Conservation (phyloP, 164 flowering plant genomes). For the Aristolochia californica region DNA sequence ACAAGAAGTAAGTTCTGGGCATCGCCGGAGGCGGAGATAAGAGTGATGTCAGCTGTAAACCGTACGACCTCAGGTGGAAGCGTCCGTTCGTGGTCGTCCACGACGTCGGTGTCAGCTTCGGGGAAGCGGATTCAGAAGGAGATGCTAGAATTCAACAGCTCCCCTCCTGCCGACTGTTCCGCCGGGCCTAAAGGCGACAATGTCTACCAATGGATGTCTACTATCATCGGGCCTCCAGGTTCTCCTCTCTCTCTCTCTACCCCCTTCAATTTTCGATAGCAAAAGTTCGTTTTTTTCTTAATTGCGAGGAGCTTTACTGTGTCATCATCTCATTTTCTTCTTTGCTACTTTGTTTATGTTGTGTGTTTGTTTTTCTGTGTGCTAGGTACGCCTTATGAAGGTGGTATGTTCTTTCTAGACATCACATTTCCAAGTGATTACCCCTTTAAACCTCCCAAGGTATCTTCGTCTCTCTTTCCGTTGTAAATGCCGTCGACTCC, state of each 20-base stretch:
- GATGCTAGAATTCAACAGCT: constrained; percentile 54
- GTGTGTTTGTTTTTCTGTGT: constrained; percentile 14
- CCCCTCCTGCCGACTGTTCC: constrained; percentile 71
- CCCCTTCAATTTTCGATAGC: too few relatives aligned
- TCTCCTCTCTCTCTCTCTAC: too few relatives aligned
- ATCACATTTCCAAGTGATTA: constrained; percentile 77
- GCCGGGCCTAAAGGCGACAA: constrained; percentile 95
- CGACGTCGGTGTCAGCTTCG: constrained; percentile 60
- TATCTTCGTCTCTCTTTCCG: constrained; percentile 8
- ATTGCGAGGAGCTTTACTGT: background rate
- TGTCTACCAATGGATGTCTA: constrained; percentile 85
- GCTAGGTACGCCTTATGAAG: constrained; percentile 84
- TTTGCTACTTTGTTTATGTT: background rate
- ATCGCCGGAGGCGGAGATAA: background rate
- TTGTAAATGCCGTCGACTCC: too few relatives aligned
- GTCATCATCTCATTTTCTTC: background rate
- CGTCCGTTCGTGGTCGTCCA: constrained; percentile 40
- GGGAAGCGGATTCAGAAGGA: constrained; percentile 94
- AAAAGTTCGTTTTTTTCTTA: background rate
- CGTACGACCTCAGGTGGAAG: constrained; percentile 9
- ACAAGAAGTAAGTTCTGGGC: background rate
- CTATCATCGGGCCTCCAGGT: constrained; percentile 78
- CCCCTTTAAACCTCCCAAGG: constrained; percentile 95
- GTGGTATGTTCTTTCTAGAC: constrained; percentile 85
- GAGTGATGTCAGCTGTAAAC: constrained; percentile 7